Evolutionary conservation across 257 asterid species (phyloP), one percentile per base, ranked within the genome.

Genomic region (Petunia secreta): DNA sequence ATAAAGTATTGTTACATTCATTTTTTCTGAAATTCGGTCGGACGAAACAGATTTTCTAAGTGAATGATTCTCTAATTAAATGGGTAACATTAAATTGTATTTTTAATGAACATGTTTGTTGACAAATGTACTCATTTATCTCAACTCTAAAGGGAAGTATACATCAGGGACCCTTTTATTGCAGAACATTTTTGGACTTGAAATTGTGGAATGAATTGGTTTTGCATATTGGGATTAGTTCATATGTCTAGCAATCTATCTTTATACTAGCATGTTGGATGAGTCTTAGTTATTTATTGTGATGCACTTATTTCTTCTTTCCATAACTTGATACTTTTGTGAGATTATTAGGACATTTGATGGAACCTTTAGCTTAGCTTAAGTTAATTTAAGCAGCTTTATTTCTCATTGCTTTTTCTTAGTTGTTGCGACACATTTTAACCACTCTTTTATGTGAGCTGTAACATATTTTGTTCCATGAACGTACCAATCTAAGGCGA

Each of bases 161-260:
- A 73, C 46, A 50, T n/a, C 77, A 2, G 46, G 7, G 13, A 34
- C 16, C 7, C 34, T 73, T 48, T 5, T 73, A 57, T 4, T 71
- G 34, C 44, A 50, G 77, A 73, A 50, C 25, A 52, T 5, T 50
- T 48, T 34, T 71, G 62, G 7, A 71, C 48, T 34, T 4, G 62
- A 44, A 48, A 34, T 50, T 11, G 60, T 71, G 62, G 44, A 71
- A 71, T 71, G 77, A 50, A 48, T 34, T 71, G 62, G 77, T 71
- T 11, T 71, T 44, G 48, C 77, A 11, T 50, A 14, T 50, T 73
- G 44, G 36, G 62, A 73, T 73, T 73, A 11, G 13, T 34, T 73
- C 34, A 73, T 60, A 73, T 73, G 25, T 50, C 62, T 34, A 44
- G 7, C 77, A 50, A 50, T 11, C 46, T 11, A 50, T 34, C 6